Conservation (phyloP, 768 basidiomycete genomes). For the Coprinopsis sp. region DNA sequence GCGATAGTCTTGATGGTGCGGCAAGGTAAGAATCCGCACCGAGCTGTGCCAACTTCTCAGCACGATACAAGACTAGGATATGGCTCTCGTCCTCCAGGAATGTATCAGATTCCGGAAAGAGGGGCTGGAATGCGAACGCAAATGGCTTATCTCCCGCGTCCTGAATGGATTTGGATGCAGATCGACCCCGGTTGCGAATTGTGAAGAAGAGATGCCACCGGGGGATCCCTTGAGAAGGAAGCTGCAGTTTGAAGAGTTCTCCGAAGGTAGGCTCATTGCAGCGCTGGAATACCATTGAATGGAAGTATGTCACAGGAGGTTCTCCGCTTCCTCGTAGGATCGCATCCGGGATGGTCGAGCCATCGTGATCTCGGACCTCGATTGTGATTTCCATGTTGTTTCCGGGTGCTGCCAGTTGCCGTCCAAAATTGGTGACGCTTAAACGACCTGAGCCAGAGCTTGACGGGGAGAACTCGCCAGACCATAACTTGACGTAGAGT, state of each 20-base stretch:
- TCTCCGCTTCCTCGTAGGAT: constrained; percentile 87
- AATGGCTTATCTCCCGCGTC: constrained; percentile 70
- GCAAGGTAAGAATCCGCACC: constrained; percentile 67
- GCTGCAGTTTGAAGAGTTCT: constrained; percentile 83
- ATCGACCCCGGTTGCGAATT: constrained; percentile 66
- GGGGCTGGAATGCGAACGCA: constrained; percentile 88
- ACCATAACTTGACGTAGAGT: constrained; percentile 94
- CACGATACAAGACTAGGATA: constrained; percentile 75
- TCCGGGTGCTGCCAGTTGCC: constrained; percentile 47
- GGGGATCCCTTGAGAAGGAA: constrained; percentile 63
- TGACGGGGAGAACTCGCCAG: constrained; percentile 73
- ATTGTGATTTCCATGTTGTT: constrained; percentile 85
- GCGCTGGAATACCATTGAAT: constrained; percentile 87
- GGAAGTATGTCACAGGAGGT: constrained; percentile 70
- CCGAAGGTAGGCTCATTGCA: constrained; percentile 90
- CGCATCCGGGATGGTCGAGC: constrained; percentile 60
- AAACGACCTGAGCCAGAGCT: constrained; percentile 46
- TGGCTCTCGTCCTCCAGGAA: constrained; percentile 91
- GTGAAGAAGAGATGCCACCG: constrained; percentile 94
- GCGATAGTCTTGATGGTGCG: constrained; percentile 55
- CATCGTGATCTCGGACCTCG: constrained; percentile 78
- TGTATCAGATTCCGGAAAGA: constrained; percentile 70
- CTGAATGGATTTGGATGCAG: constrained; percentile 27
- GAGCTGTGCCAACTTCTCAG: constrained; percentile 63
- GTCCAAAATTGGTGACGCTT: constrained; percentile 59